These are phyloP conservation scores for Posidonia oceanica DNA, from an alignment of 116 monocot species.

Conservation along the genomic window DNA sequence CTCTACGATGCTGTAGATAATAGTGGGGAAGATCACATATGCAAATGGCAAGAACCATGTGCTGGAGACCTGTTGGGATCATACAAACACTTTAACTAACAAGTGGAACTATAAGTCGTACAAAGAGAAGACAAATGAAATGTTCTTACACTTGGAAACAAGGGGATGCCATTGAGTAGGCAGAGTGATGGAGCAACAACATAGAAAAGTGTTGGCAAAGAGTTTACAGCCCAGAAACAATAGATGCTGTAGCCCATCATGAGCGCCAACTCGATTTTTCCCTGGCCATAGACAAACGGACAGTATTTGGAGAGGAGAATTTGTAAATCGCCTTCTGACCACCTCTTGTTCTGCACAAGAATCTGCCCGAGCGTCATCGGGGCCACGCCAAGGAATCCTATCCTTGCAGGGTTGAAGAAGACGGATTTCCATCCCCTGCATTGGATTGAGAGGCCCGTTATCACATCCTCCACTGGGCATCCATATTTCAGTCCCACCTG, in stretches of 20 bases:
- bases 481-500: slow-evolving; percentile 48
- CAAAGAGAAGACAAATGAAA: neutral
- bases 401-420: slow-evolving; percentile 30
- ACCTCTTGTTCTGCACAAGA: slow-evolving; percentile 65
- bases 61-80: slow-evolving; percentile 12
- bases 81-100: neutral
- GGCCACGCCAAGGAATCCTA: slow-evolving; percentile 40
- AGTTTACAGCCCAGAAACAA: slow-evolving; percentile 27
- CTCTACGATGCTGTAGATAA: slow-evolving; percentile 17
- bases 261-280: slow-evolving; percentile 19
- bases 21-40: slow-evolving; percentile 8
- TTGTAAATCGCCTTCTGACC: slow-evolving; percentile 54
- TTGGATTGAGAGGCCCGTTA: slow-evolving; percentile 40
- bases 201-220: slow-evolving; percentile 29
- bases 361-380: slow-evolving; percentile 34
- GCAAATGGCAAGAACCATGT: slow-evolving; percentile 26
- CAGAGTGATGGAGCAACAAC: slow-evolving; percentile 26
- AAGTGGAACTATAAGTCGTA: neutral
- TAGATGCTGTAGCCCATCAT: slow-evolving; percentile 30
- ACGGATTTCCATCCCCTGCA: slow-evolving; percentile 40
- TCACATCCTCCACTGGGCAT: slow-evolving; percentile 35
- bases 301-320: slow-evolving; percentile 50
- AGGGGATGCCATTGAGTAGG: slow-evolving; percentile 21
- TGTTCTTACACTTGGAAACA: slow-evolving; percentile 31
- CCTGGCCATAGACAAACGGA: slow-evolving; percentile 19